A percentile compares a stretch with the other conserved stretches of the same genome.
phyloP scores from a whole-genome alignment of 208 protist species.

The Wallacemonas collosoma region DNA sequence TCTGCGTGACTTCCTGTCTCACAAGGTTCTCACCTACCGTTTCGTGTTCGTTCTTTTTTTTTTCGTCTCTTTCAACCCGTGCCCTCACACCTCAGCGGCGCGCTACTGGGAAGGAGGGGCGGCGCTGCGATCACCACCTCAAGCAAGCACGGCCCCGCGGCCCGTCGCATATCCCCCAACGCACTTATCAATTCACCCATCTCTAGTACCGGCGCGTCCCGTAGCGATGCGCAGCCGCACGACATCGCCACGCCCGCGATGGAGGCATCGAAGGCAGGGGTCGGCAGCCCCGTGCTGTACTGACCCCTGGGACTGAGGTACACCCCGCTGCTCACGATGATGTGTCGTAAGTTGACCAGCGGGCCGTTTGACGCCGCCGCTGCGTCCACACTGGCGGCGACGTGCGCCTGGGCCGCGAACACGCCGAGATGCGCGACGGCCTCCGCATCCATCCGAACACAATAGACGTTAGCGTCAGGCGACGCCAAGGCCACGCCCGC shows the following conservation, averaged over 20 bases:
- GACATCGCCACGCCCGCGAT: conserved; percentile 80
- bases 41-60: not conserved
- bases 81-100: no score
- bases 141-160: conserved; percentile 77
- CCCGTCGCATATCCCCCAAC: conserved; percentile 51
- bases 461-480: conserved; percentile 62
- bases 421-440: conserved; percentile 79
- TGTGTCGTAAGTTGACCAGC: conserved; percentile 80
- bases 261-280: conserved; percentile 58
- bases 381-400: conserved; percentile 22
- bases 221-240: conserved; percentile 69
- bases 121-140: conserved; percentile 71
- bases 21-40: not conserved
- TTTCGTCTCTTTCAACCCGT: no score
- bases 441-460: conserved; percentile 87
- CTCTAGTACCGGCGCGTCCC: conserved; percentile 61
- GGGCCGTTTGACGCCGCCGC: conserved; percentile 20
- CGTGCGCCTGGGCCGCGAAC: conserved; percentile 38
- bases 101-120: not conserved
- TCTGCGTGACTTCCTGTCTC: not conserved
- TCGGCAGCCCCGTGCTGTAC: conserved; percentile 43
- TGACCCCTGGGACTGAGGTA: conserved; percentile 72
- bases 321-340: conserved; percentile 87
- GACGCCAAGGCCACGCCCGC: conserved; percentile 69
- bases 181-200: conserved; percentile 60